Conservation (phyloP, 176 grass and related monocot genomes). For the Olyra latifolia region DNA sequence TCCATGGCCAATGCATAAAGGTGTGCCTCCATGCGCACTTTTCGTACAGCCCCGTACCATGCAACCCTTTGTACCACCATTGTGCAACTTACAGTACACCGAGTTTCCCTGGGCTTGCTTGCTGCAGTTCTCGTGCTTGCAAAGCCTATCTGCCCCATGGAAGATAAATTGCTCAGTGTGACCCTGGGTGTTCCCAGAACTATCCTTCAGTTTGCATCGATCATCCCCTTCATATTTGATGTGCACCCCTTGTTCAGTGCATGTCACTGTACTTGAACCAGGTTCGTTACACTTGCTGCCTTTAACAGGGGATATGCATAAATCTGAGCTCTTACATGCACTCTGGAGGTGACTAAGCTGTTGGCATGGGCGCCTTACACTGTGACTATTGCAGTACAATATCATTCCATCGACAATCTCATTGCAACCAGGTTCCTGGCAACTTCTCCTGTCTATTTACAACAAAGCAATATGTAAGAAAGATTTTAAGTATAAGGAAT, state of each 20-base stretch:
- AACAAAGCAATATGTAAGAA: conserved; percentile 31
- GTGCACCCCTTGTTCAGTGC: conserved; percentile 18
- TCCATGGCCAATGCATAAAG: conserved; percentile 57
- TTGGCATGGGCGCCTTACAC: conserved; percentile 2
- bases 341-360: conserved; percentile 29
- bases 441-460: conserved; percentile 25
- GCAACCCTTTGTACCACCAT: conserved; percentile 40
- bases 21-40: conserved; percentile 51
- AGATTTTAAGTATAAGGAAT: neutral
- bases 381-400: conserved; percentile 40
- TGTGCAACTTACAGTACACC: conserved; percentile 44
- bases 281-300: conserved; percentile 13
- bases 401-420: conserved; percentile 23
- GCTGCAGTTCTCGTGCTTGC: conserved; percentile 44
- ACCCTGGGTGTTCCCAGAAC: conserved; percentile 18
- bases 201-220: conserved; percentile 35
- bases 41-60: conserved; percentile 40
- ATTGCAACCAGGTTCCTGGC: conserved; percentile 44
- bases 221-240: conserved; percentile 44
- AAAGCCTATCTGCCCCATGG: conserved; percentile 4
- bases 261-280: conserved; percentile 27
- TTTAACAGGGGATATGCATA: conserved; percentile 24
- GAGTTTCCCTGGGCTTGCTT: conserved; percentile 36
- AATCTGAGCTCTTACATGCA: conserved; percentile 20
- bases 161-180: conserved; percentile 15